Evolutionary conservation across 1,284 basidiomycete species (phyloP).

Genomic region (Trametes sp.): DNA sequence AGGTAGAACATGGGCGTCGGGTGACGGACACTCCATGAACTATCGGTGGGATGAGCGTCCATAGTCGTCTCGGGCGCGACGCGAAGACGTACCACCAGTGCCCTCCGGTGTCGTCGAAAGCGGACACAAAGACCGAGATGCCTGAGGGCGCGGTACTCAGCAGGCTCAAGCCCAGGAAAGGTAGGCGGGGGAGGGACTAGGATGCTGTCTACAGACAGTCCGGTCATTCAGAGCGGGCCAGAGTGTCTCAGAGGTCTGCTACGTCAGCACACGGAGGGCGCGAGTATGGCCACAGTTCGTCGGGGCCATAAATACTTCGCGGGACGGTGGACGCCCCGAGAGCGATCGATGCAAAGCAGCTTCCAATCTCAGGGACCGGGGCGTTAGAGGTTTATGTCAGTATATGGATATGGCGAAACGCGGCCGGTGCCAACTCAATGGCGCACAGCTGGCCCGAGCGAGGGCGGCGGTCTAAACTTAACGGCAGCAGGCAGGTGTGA

Average conservation of each 20-base stretch:
- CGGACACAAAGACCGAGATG: conserved; percentile 4
- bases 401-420: conserved; percentile 25
- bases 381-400: conserved; percentile 31
- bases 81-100: conserved; percentile 1
- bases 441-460: conserved; percentile 24
- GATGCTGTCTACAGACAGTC: conserved; percentile 16
- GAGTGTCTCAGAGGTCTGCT: conserved; percentile 16
- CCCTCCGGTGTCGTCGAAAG: neutral
- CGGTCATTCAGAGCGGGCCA: conserved; percentile 20
- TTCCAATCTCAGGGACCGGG: conserved; percentile 30
- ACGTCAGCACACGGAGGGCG: conserved; percentile 30
- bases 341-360: conserved; percentile 30
- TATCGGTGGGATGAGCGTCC: neutral
- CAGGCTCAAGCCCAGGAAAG: conserved; percentile 11
- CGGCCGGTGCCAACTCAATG: conserved; percentile 26
- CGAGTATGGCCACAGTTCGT: conserved; percentile 26
- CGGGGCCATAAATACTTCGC: conserved; percentile 30
- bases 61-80: neutral
- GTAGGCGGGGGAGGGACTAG: conserved; percentile 13
- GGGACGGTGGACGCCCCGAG: conserved; percentile 17
- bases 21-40: conserved; percentile 12
- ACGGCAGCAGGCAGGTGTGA: conserved; percentile 29
- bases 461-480: conserved; percentile 31
- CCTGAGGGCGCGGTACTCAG: neutral
- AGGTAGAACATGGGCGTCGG: conserved; percentile 17